Evolutionary conservation across 1,284 basidiomycete species (phyloP), one percentile per base, ranked within the genome.

Genomic region (Tilletia indica): DNA sequence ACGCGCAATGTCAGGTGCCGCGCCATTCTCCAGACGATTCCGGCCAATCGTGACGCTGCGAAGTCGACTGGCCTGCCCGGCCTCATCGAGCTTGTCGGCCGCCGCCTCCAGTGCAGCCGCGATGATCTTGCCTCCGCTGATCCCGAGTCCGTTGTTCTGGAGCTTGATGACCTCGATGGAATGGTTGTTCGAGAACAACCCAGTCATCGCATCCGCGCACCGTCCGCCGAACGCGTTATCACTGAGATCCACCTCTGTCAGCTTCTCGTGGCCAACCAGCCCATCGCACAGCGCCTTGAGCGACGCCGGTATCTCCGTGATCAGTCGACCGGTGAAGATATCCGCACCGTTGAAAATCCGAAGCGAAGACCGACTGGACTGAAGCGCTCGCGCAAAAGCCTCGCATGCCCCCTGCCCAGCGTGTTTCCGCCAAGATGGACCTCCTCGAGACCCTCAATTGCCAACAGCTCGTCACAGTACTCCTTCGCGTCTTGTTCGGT

Each of bases 201-300:
- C 90, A 66, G 95, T 93, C 86, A 99, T 92, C 61, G 95, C 93
- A 80, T 97, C 93, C 19, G 96, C 94, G 51, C 93, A 95, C 79
- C 96, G 91, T 42, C 94, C 94, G 48, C 96, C 96, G 78, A 98
- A 98, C 5, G 96, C 96, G 80, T 99, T 99, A 86, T 99, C 95
- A 77, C 91, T 93, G 58, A 99, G 89, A 84, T 99, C 89, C 81
- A 99, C 89, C 86, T 94, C 93, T 68, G 92, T 87, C 42, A 99
- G 90, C 9, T 90, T 89, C 6, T 90, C 88, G 83, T 93, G 92
- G 78, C 90, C 88, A 76, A 90, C 90, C 72, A 99, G 89, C 16
- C 93, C 90, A 80, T 93, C 89, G 85, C 94, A 97, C 78, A 99
- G 89, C 45, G 93, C 91, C 49, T 90, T 89, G 61, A 99, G 90